Evolutionary conservation across 202 grass and related monocot genomes (phyloP).

Genomic region (Carex sylvatica): DNA sequence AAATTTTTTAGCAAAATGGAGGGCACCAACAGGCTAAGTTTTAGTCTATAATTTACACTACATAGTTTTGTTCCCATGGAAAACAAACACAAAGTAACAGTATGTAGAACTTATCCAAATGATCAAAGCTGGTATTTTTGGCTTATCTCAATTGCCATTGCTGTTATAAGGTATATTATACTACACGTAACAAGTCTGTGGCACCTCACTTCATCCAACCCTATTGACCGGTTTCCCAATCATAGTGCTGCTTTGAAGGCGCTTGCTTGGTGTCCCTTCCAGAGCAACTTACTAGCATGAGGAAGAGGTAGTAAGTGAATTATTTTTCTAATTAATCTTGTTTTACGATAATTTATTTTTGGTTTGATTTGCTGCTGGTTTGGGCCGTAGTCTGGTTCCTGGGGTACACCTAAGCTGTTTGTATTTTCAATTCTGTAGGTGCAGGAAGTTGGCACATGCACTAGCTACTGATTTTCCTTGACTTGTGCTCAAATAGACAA

Average conservation of each 20-base stretch:
- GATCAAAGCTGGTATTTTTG: not conserved
- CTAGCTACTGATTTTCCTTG: no score
- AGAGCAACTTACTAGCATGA: slow-evolving; percentile 67
- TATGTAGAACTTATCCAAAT: slow-evolving; percentile 20
- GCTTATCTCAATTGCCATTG: no score
- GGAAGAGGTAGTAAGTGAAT: slow-evolving; percentile 36
- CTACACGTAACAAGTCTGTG: slow-evolving; percentile 10
- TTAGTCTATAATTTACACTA: not conserved
- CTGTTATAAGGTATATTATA: no score
- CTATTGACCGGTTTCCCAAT: slow-evolving; percentile 54
- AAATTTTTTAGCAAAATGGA: not conserved
- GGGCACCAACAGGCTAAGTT: not conserved
- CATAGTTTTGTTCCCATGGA: not conserved
- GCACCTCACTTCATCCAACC: slow-evolving; percentile 66
- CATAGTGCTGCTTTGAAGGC: slow-evolving; percentile 76
- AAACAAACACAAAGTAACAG: not conserved
- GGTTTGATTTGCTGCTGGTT: no score
- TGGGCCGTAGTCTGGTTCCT: no score
- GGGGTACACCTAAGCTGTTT: no score
- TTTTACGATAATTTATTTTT: no score
- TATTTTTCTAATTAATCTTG: no score
- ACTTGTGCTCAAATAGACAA: no score
- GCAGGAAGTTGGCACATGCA: no score
- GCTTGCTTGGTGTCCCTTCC: slow-evolving; percentile 88
- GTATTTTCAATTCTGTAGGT: no score